phyloP scores from a whole-genome alignment of 2,329 filamentous ascomycete species.

The Geoglossum cookeanum region DNA sequence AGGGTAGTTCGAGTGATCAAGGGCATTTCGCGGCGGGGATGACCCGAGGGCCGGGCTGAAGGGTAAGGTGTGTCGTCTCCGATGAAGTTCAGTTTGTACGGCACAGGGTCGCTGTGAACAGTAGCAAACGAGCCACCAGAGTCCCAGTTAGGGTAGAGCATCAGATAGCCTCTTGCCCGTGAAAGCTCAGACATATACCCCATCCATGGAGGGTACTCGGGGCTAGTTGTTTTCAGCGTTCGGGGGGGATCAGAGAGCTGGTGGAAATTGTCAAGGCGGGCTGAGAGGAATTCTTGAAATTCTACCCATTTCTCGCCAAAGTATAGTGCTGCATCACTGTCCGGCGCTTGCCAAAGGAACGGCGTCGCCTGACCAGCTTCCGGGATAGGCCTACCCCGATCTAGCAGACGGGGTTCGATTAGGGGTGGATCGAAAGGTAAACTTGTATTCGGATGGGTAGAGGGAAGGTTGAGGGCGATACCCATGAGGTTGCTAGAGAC shows the following conservation, averaged over 20 bases:
- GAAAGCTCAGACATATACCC: conserved; percentile 63
- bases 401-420: background rate
- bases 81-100: conserved; percentile 40
- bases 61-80: conserved; percentile 6
- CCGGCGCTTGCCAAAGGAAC: conserved; percentile 74
- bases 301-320: conserved; percentile 77
- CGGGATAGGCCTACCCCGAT: background rate
- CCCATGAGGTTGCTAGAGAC: conserved; percentile 45
- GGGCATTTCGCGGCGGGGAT: conserved; percentile 13
- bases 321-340: conserved; percentile 63
- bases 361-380: conserved; percentile 25
- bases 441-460: conserved; percentile 40
- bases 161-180: conserved; percentile 55
- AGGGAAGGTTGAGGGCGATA: conserved; percentile 60
- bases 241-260: background rate
- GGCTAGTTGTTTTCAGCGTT: conserved; percentile 39
- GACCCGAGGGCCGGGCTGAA: conserved; percentile 12
- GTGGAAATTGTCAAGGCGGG: conserved; percentile 27
- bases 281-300: conserved; percentile 60
- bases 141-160: conserved; percentile 53
- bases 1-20: conserved; percentile 29
- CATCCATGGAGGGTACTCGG: conserved; percentile 54
- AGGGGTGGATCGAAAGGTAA: conserved; percentile 31
- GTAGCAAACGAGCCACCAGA: conserved; percentile 41
- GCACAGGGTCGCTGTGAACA: conserved; percentile 57